A percentile compares a stretch with the other conserved stretches of the same genome.
phyloP scores from a whole-genome alignment of 306 rosid genomes.

The Rubus parviflorus region DNA sequence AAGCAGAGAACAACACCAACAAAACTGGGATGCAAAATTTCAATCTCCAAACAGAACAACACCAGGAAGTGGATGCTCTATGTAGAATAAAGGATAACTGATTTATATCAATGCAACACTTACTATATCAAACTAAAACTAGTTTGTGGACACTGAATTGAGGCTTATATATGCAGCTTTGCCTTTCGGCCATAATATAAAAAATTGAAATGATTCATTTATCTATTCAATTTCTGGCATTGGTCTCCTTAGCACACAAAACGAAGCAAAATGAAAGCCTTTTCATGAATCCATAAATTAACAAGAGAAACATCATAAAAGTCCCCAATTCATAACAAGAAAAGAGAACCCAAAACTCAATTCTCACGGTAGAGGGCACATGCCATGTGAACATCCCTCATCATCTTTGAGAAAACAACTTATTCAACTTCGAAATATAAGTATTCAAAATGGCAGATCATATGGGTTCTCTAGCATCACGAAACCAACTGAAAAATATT shows the following conservation, averaged over 20 bases:
- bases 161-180: background rate
- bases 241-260: background rate
- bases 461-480: no score
- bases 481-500: conserved; percentile 6
- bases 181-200: no score
- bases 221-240: background rate
- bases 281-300: no score
- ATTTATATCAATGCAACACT: no score
- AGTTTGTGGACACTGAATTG: background rate
- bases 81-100: no score
- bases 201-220: no score
- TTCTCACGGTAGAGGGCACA: no score
- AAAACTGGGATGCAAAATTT: background rate
- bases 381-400: background rate
- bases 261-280: no score
- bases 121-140: background rate
- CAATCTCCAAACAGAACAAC: background rate
- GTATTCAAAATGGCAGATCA: background rate
- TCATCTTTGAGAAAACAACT: background rate
- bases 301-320: no score
- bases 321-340: no score
- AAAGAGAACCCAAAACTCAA: no score
- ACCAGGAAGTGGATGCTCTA: background rate
- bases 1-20: background rate
- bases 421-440: background rate